Conservation (phyloP, 441 rosid genomes). For the Viola pubescens region DNA sequence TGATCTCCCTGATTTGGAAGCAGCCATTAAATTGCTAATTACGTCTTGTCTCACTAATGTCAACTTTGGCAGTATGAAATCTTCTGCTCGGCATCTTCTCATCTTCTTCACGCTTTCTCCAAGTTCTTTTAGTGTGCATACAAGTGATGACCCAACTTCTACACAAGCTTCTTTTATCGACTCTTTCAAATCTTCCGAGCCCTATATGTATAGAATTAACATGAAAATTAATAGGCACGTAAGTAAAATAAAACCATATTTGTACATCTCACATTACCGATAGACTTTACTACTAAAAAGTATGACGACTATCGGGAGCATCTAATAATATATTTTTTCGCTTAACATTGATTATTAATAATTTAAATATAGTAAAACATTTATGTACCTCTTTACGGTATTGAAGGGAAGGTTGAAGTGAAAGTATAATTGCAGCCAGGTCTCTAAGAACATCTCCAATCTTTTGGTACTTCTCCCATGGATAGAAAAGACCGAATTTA, state of each 20-base stretch:
- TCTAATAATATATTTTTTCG: no score
- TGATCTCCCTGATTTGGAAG: conserved; percentile 3
- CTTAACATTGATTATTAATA: no score
- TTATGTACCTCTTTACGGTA: conserved; percentile 33
- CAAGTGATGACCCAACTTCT: conserved; percentile 29
- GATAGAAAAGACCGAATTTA: conserved; percentile 44
- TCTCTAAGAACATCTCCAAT: conserved; percentile 50
- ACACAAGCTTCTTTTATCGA: conserved; percentile 38
- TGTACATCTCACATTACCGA: not conserved
- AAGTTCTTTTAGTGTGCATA: conserved; percentile 41
- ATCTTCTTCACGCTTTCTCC: conserved; percentile 45
- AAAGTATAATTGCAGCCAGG: conserved; percentile 33
- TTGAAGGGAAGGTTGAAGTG: conserved; percentile 33
- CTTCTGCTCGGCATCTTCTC: conserved; percentile 34
- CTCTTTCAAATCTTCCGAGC: conserved; percentile 18
- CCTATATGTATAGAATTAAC: conserved; percentile 7
- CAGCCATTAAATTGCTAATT: conserved; percentile 13
- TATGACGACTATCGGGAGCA: no score
- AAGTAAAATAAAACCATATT: not conserved
- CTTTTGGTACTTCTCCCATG: conserved; percentile 46
- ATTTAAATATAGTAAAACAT: not conserved
- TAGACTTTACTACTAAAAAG: no score
- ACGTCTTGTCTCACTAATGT: conserved; percentile 37
- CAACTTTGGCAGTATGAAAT: conserved; percentile 29
- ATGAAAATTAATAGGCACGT: not conserved